Base-by-base conservation (phyloP, 2,329 filamentous ascomycete species). In the Ophiocordyceps australis region DNA sequence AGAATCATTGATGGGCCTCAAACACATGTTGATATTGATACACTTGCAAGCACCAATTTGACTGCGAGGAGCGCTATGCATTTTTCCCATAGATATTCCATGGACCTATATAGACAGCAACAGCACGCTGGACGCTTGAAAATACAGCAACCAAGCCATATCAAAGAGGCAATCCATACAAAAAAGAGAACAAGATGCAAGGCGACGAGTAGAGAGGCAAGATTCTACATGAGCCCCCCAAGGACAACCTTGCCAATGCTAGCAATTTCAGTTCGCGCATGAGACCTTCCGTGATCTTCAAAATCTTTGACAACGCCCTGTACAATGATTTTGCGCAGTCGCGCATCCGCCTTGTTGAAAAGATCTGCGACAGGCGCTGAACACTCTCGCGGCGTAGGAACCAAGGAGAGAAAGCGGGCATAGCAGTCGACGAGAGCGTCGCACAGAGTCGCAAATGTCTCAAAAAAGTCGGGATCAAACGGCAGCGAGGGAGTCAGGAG, bases 391-490 rank as follows among this genome's bases (percentile, higher is more conserved):
- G 85, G 76, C 3, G 71, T 70, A n/a, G 73, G 64, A 14, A 95
- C 59, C 31, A 98, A 58, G 22, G 60, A 62, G 39, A 91, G 57
- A 16, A 98, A 68, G 28, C 74, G 70, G 19, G 73, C 72, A 52
- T 98, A 98, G 42, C 74, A 81, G 47, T 95, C 89, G 39, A 94
- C 91, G 32, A 98, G 57, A 4, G 92, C 81, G 45, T 98, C 89
- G 54, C 89, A 95, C 6, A 98, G 62, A 9, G 89, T 94, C 10
- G 83, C 77, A 54, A 95, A 95, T 0, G 85, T 94, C 54, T 91
- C 83, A 49, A 86, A 89, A 42, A 93, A 98, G 50, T 98, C 89
- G 0, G 89, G 89, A 35, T 95, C 85, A 43, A 98, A 98, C 0
- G 89, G 89, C 24, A 98, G 55, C 11, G 74, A 76, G 0, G 89